These are phyloP conservation scores for Prunus mongolica DNA, from an alignment of 306 rosid genomes.

Conservation along the genomic window DNA sequence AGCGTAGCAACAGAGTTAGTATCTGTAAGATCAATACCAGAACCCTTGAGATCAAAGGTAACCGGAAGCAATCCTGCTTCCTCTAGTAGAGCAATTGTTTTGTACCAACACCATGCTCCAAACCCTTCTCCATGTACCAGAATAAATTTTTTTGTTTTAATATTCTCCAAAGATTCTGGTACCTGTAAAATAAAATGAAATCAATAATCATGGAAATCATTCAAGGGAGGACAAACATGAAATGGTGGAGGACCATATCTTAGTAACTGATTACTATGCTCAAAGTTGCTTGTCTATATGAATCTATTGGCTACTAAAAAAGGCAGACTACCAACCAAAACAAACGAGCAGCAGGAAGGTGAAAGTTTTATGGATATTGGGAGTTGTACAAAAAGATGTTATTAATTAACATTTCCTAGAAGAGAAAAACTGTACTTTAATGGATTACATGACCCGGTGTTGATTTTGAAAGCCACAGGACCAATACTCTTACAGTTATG, in stretches of 20 bases:
- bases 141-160: constrained; percentile 60
- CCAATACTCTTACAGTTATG: not conserved
- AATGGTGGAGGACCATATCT: not conserved
- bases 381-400: not conserved
- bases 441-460: not conserved
- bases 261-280: not conserved
- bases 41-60: constrained; percentile 82
- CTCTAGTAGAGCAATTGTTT: constrained; percentile 77
- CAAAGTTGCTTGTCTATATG: not conserved
- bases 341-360: not conserved
- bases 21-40: constrained; percentile 91
- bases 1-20: constrained; percentile 53
- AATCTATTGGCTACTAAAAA: not conserved
- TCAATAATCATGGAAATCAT: not conserved
- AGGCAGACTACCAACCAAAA: constrained; percentile 1
- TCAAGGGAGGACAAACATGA: not conserved
- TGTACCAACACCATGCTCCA: constrained; percentile 99
- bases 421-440: not conserved
- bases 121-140: constrained; percentile 93
- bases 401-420: not conserved
- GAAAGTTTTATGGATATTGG: not conserved
- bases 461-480: not conserved
- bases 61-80: constrained; percentile 73
- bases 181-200: constrained; percentile 29
- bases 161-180: constrained; percentile 54